Evolutionary conservation across 2,329 filamentous ascomycete species (phyloP).

Genomic region (Aspergillus niger): DNA sequence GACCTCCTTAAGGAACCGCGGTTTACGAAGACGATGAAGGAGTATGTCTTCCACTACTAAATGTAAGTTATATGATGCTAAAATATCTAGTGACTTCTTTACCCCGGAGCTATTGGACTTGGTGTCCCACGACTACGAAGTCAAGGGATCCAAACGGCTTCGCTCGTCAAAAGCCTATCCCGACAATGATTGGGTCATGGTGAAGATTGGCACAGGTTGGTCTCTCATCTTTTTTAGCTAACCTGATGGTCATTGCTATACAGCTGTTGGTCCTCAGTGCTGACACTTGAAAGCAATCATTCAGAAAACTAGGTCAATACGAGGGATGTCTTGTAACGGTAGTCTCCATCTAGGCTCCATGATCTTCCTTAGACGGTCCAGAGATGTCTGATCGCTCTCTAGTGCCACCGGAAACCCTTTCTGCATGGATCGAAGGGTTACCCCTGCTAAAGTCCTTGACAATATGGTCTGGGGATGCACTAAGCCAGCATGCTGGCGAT

Average conservation of each 20-base stretch:
- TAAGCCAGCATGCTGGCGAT: constrained; percentile 57
- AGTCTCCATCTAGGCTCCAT: constrained; percentile 20
- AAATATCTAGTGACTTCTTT: constrained; percentile 52
- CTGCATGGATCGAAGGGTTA: constrained; percentile 61
- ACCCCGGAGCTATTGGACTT: constrained; percentile 44
- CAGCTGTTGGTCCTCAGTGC: neutral
- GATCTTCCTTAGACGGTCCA: neutral
- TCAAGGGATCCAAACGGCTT: constrained; percentile 25
- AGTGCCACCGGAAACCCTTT: constrained; percentile 57
- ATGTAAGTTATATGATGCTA: neutral
- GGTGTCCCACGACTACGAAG: constrained; percentile 21
- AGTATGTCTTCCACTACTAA: constrained; percentile 40
- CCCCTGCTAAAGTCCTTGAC: constrained; percentile 61
- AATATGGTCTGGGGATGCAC: constrained; percentile 62
- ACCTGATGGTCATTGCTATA: neutral
- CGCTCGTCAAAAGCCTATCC: constrained; percentile 22
- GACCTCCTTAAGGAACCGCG: constrained; percentile 61
- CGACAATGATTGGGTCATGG: constrained; percentile 44
- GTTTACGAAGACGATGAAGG: constrained; percentile 60
- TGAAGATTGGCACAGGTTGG: constrained; percentile 53
- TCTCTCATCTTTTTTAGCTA: neutral
- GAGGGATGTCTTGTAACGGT: constrained; percentile 59
- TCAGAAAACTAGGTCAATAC: constrained; percentile 55
- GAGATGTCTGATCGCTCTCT: constrained; percentile 5
- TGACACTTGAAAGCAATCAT: constrained; percentile 43